Base-by-base conservation (phyloP, 1,284 basidiomycete genomes). In the Cutaneotrichosporon mucoides region DNA sequence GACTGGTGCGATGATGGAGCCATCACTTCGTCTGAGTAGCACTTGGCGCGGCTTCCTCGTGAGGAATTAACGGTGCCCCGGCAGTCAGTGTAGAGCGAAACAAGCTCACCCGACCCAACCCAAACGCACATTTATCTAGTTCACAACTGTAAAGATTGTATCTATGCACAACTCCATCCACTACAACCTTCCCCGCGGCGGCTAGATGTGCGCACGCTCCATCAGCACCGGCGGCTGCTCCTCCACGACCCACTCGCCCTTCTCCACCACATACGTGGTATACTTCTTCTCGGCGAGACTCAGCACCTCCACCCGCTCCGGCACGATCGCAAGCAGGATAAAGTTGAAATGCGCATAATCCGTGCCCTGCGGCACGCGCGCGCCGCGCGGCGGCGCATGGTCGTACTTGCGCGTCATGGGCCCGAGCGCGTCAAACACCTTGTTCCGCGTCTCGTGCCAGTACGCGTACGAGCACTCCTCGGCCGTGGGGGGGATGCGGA, bases 261-360 rank as follows among this genome's bases (percentile, higher is more conserved):
- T 48, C 46, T 48, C 46, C 11, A 48, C 34, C n/a, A 59, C 44
- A 16, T 46, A 59, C 24, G 58, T 55, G 9, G 36, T 41, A 24
- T 51, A 51, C n/a, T 36, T 15, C 35, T 42, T 44, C 24, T 12
- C 16, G 12, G 24, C 6, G 41, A 55, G 48, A 12, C 51, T 48
- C 37, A 59, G 53, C 43, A 55, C 48, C 53, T 59, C 58, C 37
- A 59, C 58, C 24, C 49, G 58, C 35, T 37, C 5, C 1, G 58
- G 58, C 37, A 50, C 49, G 16, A 59, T 38, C 4, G 58, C 58
- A 5, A 59, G 7, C 6, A 59, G 33, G 36, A 55, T 43, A 37
- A 51, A 55, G 53, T 55, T 55, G 43, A 36, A 59, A 44, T 59
- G 58, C 49, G 53, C 53, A n/a, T 59, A 46, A 44, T 59, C 58